Base-by-base conservation (phyloP, 2,329 filamentous ascomycete genomes). In the Plenodomus biglobosus region DNA sequence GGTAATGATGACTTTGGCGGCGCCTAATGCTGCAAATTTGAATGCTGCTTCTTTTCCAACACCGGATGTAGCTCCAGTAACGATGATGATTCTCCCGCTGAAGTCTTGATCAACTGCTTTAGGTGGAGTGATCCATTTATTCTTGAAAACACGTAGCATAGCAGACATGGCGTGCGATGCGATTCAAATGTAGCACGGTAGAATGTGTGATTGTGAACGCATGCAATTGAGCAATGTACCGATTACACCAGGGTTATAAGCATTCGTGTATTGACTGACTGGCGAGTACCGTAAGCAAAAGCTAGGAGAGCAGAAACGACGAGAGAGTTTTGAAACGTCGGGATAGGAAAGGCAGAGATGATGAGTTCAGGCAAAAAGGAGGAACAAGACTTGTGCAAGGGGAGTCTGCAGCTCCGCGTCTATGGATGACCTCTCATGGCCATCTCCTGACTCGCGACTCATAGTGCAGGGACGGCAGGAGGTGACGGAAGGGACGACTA, bases 31-130 rank as follows among this genome's bases (percentile, higher is more conserved):
- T 10, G 70, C 68, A 46, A 75, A 73, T 40, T 74, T 71, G 44
- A 63, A 55, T 1, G 55, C 69, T 5, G 72, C 69, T 52, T 71
- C 69, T 42, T 68, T 60, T 3, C 73, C 73, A 15, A 75, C 55
- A n/a, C 74, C 73, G 2, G 61, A 64, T 36, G 70, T 75, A 8
- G 66, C 62, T 11, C 73, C 73, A 13, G 73, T 81, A 4, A 80
- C 72, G 22, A 80, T 73, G 45, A 78, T 62, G 4, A 65, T 75
- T 36, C 73, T 66, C 16, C 71, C 75, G 8, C 53, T 53, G 21
- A 68, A 72, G 13, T 69, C 65, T 22, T 65, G 62, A 21, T 56
- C 52, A 32, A 74, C 61, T 6, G 65, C 46, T 46, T 66, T 48
- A 5, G 73, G 74, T 5, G 66, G 64, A 15, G 49, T 56, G 16